Evolutionary conservation across 345 rosid genomes (phyloP), one percentile per base, ranked within the genome.

Genomic region (Ailanthus altissimus): DNA sequence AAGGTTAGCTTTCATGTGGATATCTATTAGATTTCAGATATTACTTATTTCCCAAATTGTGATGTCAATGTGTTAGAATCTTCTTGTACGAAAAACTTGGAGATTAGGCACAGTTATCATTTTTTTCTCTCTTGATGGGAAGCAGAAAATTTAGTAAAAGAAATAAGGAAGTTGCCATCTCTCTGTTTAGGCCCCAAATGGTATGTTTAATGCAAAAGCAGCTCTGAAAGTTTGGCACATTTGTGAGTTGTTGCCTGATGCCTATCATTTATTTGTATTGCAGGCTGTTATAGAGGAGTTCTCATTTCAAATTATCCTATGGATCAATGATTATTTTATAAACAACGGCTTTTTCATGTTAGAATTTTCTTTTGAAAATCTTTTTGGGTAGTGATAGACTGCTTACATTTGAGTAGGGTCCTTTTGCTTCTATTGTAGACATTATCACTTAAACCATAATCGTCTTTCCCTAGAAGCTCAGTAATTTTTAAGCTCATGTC

Each of bases 1-100:
- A 90, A 93, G 98, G 98, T 93, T 81, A 75, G 91, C 71, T 80
- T 71, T 68, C 77, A 32, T 45, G 26, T 42, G 20, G 53, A 28
- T 10, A 13, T 72, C 28, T 9, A 57, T 32, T 23, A 12, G 8
- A 11, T 42, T 53, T 81, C 50, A n/a, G 28, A 32, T 25, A 16
- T 28, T 7, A 67, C 23, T n/a, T 23, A 49, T 60, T 73, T 42
- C 40, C 45, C 8, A 9, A 64, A 54, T 62, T 61, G 43, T 32
- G 60, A 63, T 42, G 66, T 59, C 15, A 51, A 21, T 57, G 36
- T 13, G 49, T 40, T 42, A 53, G 18, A n/a, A 75, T 64, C 50
- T 51, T 58, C 11, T 26, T 53, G 21, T 42, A 21, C 26, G 11
- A 32, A 70, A 70, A 28, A 42, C 54, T 72, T 16, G 51, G 42